Percentiles rank a stretch among this genome's conserved stretches.
Conservation (phyloP, 176 grass and related monocot genomes). For the Hordeum marinum region DNA sequence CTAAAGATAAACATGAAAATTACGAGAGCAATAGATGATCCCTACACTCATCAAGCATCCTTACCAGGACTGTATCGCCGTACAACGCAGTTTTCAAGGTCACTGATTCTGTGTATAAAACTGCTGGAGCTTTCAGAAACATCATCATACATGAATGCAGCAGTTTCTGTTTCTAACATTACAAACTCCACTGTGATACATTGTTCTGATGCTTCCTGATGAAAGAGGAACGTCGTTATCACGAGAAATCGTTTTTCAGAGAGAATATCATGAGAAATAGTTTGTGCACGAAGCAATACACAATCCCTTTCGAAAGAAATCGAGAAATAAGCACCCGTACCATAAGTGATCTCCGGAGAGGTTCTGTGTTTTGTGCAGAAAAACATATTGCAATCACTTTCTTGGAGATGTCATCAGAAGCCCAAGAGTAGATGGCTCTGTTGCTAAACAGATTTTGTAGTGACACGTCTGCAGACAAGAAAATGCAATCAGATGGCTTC, state of each 20-base stretch:
- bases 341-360: conserved; percentile 71
- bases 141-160: conserved; percentile 28
- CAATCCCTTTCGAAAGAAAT: not conserved
- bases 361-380: conserved; percentile 44
- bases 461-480: conserved; percentile 53
- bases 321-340: conserved; percentile 27
- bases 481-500: conserved; percentile 9
- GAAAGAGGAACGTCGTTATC: not conserved
- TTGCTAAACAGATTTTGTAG: conserved; percentile 64
- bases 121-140: conserved; percentile 21
- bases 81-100: conserved; percentile 85
- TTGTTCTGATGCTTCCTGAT: conserved; percentile 84
- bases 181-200: conserved; percentile 81
- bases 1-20: not conserved
- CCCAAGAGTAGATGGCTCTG: conserved; percentile 76
- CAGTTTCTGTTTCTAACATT: conserved; percentile 54
- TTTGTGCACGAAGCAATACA: not conserved
- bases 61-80: conserved; percentile 71
- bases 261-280: not conserved
- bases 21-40: not conserved
- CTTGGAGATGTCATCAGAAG: conserved; percentile 72
- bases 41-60: not conserved
- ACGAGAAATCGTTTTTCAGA: not conserved
- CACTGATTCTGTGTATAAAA: conserved; percentile 58
- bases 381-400: conserved; percentile 83